Base-by-base conservation (phyloP, 345 rosid genomes). In the Brassica rapa region DNA sequence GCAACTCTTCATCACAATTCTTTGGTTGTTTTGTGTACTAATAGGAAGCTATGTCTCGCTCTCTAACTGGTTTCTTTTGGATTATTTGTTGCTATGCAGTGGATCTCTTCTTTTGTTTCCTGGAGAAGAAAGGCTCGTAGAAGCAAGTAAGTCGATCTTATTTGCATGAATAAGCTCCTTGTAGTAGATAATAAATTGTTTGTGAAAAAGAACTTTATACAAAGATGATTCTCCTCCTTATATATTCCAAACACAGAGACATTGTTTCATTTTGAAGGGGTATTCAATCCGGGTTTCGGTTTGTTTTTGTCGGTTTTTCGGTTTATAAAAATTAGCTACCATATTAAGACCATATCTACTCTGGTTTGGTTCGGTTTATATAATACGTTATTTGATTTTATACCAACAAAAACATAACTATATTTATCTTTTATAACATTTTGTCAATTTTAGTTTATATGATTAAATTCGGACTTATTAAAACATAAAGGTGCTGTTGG, bases 81-180 rank as follows among this genome's bases (percentile, higher is more conserved):
- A 66, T 15, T 6, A 8, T 30, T 39, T 77, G 6, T 57, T 66
- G 19, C 6, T 80, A 15, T 84, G 79, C 94, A 96, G 99, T 89
- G 98, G 93, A 68, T 91, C 4, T 65, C 64, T 21, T 90, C 96
- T 82, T 83, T 93, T 69, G 85, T 90, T 77, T 90, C 87, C 66
- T 93, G 97, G 99, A 91, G 86, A 84, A 89, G 79, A 84, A 91
- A 84, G 81, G 96, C 96, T 77, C 88, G 72, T 55, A 89, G 86
- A 79, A 90, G 87, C 97, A 90, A 88, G 99, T 96, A 87, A 91
- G 99, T 87, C 57, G 9, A 76, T 29, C 67, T 56, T 12, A 43
- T 16, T 16, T 46, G 60, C 25, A 14, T 1, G 43, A 33, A 37
- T 1, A 33, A 71, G 23, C 35, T 57, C 53, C 8, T 25, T 60